Evolutionary conservation across 441 rosid species (phyloP).

Genomic region (Hura crepitans): DNA sequence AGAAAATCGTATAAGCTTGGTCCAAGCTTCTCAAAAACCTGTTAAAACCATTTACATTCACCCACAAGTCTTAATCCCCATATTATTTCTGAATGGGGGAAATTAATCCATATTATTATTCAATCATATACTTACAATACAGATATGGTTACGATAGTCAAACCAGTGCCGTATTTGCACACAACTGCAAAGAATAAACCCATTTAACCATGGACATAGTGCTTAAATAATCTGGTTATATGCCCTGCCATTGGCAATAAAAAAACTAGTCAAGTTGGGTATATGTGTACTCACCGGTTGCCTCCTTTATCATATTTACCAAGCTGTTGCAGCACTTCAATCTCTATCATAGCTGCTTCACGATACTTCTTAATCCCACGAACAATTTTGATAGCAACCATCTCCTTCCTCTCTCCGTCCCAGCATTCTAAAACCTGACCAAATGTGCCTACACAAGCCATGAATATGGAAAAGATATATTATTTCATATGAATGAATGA

Average conservation of each 20-base stretch:
- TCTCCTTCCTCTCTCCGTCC: conserved; percentile 75
- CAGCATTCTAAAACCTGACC: conserved; percentile 89
- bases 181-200: conserved; percentile 93
- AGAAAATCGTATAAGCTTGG: conserved; percentile 96
- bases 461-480: neutral
- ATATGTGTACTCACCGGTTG: conserved; percentile 54
- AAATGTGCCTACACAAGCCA: conserved; percentile 54
- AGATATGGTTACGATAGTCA: conserved; percentile 98
- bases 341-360: conserved; percentile 85
- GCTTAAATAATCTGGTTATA: conserved; percentile 19
- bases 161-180: conserved; percentile 97
- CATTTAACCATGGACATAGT: conserved; percentile 52
- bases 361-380: conserved; percentile 81
- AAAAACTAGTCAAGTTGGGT: neutral
- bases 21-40: conserved; percentile 99
- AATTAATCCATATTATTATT: conserved; percentile 46
- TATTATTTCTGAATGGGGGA: conserved; percentile 48
- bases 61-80: conserved; percentile 69
- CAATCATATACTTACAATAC: conserved; percentile 83
- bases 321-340: conserved; percentile 73
- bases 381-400: conserved; percentile 84
- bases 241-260: conserved; percentile 21
- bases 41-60: conserved; percentile 74
- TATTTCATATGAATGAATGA: neutral
- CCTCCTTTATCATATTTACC: conserved; percentile 79